Base-by-base conservation (phyloP, 148 eudicot genomes). In the Rhododendron ferrugineum region DNA sequence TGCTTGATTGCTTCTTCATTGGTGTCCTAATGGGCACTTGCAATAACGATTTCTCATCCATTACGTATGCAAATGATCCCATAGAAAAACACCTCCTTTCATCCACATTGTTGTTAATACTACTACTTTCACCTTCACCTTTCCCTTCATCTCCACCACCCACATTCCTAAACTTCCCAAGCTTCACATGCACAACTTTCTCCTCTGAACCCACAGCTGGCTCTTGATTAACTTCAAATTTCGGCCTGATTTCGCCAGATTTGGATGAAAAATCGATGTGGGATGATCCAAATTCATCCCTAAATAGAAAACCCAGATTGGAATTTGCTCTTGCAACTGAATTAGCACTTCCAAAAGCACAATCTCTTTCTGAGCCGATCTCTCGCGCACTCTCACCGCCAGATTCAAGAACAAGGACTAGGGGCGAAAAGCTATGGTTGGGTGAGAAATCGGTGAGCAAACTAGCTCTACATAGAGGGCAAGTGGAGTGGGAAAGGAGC, bases 21-120 rank as follows among this genome's bases (percentile, higher is more conserved):
- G 92, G 94, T 2, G 92, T 91, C 34, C 90, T 88, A 30, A 96
- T 92, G 36, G 98, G 95, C 0, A 96, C 99, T 88, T 94, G 92
- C 30, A 96, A 85, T 3, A 92, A 86, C 8, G 92, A 80, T 78
- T 78, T 87, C 83, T 95, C 99, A 84, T 97, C 98, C 90, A 97
- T 88, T 15, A 97, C 93, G 90, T 97, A 97, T 0, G 95, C 95
- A 89, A 97, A 95, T 22, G 99, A 95, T 0, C 99, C 99, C 99
- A 97, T 97, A 4, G 99, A 97, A 46, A 87, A 94, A 80, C 99
- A 97, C 84, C 99, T 92, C 58, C 99, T 95, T 26, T 90, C 88
- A 84, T 91, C 93, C 85, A 89, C 86, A 80, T 85, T 86, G 80
- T 81, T 56, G 11, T n/a, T 84, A 0, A 52, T 88, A 47, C 56